Percentiles rank a stretch among this genome's conserved stretches.
Evolutionary conservation across 164 flowering plant species (phyloP).

Genomic region (Chloranthus sessilifolius): DNA sequence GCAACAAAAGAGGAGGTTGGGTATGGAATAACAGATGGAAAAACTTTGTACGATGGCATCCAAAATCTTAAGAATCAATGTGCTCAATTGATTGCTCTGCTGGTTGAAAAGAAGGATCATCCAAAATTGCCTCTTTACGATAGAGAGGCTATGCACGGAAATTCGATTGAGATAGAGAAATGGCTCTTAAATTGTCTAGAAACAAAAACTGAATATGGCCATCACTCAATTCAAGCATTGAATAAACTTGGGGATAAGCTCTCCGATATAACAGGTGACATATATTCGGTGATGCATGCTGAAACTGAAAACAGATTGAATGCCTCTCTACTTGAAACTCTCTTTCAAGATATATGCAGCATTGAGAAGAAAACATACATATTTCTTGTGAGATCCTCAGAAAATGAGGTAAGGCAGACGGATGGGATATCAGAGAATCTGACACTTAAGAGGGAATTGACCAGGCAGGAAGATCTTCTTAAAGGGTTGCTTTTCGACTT

Average conservation of each 20-base stretch:
- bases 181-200: not conserved
- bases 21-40: conserved; percentile 1
- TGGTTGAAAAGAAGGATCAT: conserved; percentile 3
- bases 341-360: conserved; percentile 4
- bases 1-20: not conserved
- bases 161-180: not conserved
- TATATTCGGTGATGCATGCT: not conserved
- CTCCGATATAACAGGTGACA: not conserved
- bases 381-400: not conserved
- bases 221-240: conserved; percentile 1
- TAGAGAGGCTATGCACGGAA: not conserved
- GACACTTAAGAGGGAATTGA: conserved; percentile 47
- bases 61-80: conserved; percentile 7
- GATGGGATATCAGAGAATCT: conserved; percentile 31
- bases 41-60: not conserved
- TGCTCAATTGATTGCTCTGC: conserved; percentile 1
- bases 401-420: not conserved
- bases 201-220: conserved; percentile 3
- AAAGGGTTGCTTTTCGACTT: conserved; percentile 81
- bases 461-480: conserved; percentile 49
- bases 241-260: not conserved
- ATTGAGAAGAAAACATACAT: conserved; percentile 3
- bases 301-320: not conserved
- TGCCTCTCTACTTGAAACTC: conserved; percentile 4
- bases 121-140: not conserved